These are phyloP conservation scores for Cryptococcus hybrid DNA, from an alignment of 1,284 basidiomycete genomes.

Conservation along the genomic window DNA sequence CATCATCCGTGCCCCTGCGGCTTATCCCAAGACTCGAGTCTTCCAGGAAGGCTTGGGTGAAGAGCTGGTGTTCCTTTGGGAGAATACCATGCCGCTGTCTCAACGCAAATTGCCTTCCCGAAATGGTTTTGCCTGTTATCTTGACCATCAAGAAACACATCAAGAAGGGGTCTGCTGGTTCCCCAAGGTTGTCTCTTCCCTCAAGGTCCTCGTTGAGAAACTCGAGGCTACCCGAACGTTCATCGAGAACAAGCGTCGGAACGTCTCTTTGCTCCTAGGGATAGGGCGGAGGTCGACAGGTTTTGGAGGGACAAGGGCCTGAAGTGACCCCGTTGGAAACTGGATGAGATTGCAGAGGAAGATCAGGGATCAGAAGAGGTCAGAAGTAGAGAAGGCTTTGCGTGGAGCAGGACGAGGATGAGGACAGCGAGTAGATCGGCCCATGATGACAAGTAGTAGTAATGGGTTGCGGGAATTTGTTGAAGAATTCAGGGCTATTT, in stretches of 20 bases:
- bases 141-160: constrained; percentile 66
- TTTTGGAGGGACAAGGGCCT: constrained; percentile 65
- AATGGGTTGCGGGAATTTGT: too few species aligned
- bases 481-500: too few species aligned
- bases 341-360: constrained; percentile 79
- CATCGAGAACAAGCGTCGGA: constrained; percentile 67
- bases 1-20: constrained; percentile 79
- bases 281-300: constrained; percentile 63
- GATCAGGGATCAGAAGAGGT: constrained; percentile 69
- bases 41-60: constrained; percentile 82
- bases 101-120: constrained; percentile 82
- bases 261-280: constrained; percentile 65
- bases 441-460: too few species aligned
- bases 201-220: constrained; percentile 77
- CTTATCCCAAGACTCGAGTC: constrained; percentile 84
- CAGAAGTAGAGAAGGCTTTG: constrained; percentile 57
- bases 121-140: constrained; percentile 82
- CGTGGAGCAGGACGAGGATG: constrained; percentile 27
- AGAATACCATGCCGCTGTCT: constrained; percentile 67
- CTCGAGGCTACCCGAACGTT: constrained; percentile 78
- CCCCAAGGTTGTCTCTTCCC: constrained; percentile 51
- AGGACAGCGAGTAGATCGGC: too few species aligned
- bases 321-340: constrained; percentile 71
- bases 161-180: constrained; percentile 57
- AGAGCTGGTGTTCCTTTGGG: constrained; percentile 76